These are phyloP conservation scores for Pontederia crassipes DNA, from an alignment of 176 grass and related monocot species.

Conservation along the genomic window DNA sequence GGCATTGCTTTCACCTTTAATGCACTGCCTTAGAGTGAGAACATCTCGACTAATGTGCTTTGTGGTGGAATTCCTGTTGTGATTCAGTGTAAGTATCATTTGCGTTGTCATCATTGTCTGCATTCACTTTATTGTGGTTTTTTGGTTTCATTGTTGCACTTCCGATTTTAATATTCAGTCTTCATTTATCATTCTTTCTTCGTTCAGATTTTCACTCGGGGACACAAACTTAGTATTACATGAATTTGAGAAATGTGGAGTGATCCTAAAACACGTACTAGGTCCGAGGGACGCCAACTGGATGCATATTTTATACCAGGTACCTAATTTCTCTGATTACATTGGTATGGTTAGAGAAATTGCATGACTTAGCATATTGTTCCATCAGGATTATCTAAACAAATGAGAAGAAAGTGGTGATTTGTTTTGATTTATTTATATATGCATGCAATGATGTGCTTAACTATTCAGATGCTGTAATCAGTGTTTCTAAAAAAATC, in stretches of 20 bases:
- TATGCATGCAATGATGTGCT: no score
- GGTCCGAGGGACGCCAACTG: conserved; percentile 80
- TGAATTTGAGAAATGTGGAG: conserved; percentile 87
- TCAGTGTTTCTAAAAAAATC: no score
- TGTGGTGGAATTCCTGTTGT: no score
- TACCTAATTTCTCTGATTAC: conserved; percentile 12
- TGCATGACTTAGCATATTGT: background rate
- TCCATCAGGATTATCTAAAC: background rate
- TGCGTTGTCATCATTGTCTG: no score
- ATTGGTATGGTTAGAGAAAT: background rate
- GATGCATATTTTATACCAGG: conserved; percentile 93
- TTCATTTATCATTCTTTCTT: background rate
- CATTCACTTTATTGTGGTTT: no score
- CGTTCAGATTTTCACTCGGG: conserved; percentile 46
- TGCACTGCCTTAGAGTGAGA: no score
- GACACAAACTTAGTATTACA: conserved; percentile 68
- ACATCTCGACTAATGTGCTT: no score
- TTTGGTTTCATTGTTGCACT: background rate
- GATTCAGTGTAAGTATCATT: no score
- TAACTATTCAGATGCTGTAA: no score
- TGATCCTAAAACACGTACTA: conserved; percentile 65
- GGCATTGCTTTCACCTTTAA: no score
- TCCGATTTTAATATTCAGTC: background rate
- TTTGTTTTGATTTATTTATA: no score
- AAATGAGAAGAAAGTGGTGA: background rate